These are phyloP conservation scores for Xylariaceae sp. DNA, from an alignment of 2,329 filamentous ascomycete species.

Conservation along the genomic window DNA sequence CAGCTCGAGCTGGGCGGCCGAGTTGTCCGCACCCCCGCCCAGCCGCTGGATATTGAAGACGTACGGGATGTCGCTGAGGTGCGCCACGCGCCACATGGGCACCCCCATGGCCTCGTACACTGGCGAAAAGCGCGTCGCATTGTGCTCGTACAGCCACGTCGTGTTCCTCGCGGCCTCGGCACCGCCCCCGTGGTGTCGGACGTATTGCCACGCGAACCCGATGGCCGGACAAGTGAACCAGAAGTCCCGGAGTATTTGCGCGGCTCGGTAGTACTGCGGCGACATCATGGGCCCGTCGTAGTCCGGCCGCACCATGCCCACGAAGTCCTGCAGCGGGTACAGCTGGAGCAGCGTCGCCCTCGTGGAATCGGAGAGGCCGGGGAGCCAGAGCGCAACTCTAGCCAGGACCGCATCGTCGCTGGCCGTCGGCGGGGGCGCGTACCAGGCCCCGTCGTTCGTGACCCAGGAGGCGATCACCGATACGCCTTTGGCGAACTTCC, in stretches of 20 bases:
- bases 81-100: constrained; percentile 25
- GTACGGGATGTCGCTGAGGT: constrained; percentile 27
- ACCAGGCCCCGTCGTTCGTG: constrained; percentile 17
- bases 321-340: constrained; percentile 11
- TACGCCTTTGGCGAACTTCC: constrained; percentile 15
- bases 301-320: constrained; percentile 8
- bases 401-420: constrained; percentile 14
- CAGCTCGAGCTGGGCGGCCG: constrained; percentile 9
- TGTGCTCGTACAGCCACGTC: constrained; percentile 22
- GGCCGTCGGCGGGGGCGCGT: constrained; percentile 8
- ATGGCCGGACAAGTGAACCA: constrained; percentile 26
- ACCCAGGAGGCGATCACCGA: constrained; percentile 12
- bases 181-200: constrained; percentile 13
- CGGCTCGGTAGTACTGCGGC: constrained; percentile 26
- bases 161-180: too few species aligned
- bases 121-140: constrained; percentile 20
- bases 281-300: constrained; percentile 11
- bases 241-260: constrained; percentile 24
- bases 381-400: constrained; percentile 13
- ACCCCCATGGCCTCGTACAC: constrained; percentile 23
- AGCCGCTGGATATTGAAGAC: constrained; percentile 20
- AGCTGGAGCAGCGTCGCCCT: constrained; percentile 6
- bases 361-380: constrained; percentile 6
- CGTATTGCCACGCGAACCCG: constrained; percentile 26
- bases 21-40: constrained; percentile 16